Conservation (phyloP, 1,139 yeast genomes). For the Pichia kudriavzevii region DNA sequence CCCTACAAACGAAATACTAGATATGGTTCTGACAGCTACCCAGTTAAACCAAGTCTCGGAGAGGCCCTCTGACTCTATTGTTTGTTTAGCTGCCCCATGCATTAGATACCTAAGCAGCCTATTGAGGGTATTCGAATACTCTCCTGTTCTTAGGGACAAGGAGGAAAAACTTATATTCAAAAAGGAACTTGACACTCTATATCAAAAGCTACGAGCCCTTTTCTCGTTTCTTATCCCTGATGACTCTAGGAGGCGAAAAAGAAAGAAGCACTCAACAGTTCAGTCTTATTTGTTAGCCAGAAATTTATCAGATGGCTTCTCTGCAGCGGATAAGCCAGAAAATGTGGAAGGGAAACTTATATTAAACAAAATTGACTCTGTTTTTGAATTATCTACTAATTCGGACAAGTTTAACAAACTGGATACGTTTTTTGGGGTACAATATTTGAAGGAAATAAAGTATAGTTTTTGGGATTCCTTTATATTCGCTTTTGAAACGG, state of each 20-base stretch:
- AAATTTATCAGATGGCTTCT: too few relatives aligned
- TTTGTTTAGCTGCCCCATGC: slow-evolving; percentile 6
- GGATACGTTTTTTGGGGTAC: slow-evolving; percentile 7
- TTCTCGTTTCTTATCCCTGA: slow-evolving; percentile 10
- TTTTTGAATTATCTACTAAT: slow-evolving; percentile 10
- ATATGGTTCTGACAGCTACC: slow-evolving; percentile 12
- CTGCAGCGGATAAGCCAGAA: slow-evolving; percentile 7
- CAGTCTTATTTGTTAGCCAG: too few relatives aligned
- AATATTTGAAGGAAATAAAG: slow-evolving; percentile 5
- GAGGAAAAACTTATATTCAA: slow-evolving; percentile 2
- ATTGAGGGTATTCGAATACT: slow-evolving; percentile 3
- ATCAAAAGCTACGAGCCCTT: background rate
- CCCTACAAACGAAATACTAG: slow-evolving; percentile 11
- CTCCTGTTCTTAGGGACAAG: background rate
- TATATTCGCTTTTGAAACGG: slow-evolving; percentile 13
- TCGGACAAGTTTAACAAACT: slow-evolving; percentile 6
- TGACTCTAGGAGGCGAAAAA: slow-evolving; percentile 1
- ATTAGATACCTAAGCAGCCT: slow-evolving; percentile 6
- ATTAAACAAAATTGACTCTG: slow-evolving; percentile 8
- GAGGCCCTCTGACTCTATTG: background rate
- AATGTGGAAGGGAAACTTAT: slow-evolving; percentile 1
- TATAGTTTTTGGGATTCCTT: slow-evolving; percentile 15
- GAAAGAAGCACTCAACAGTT: slow-evolving; percentile 2
- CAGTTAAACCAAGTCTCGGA: slow-evolving; percentile 11
- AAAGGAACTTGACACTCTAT: slow-evolving; percentile 6